Evolutionary conservation across 2,329 filamentous ascomycete genomes (phyloP).

Genomic region (Thelonectria discophora): DNA sequence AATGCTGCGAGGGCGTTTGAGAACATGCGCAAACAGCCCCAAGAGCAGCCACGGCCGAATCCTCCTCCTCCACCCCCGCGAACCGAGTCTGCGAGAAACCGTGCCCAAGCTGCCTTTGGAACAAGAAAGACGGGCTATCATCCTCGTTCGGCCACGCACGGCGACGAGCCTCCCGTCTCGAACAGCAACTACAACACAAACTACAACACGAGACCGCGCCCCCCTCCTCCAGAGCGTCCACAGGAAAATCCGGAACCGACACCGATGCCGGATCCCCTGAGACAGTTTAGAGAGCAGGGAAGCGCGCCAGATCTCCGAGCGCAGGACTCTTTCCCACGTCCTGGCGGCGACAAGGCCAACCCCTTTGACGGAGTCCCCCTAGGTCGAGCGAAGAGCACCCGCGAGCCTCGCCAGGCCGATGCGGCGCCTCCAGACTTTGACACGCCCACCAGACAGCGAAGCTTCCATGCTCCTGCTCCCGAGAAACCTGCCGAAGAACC

Average conservation of each 20-base stretch:
- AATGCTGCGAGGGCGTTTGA: constrained; percentile 55
- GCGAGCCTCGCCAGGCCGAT: constrained; percentile 46
- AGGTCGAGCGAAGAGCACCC: constrained; percentile 58
- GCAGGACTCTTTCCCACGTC: constrained; percentile 59
- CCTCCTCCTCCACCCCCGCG: constrained; percentile 54
- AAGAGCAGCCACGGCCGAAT: constrained; percentile 43
- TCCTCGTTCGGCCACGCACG: constrained; percentile 57
- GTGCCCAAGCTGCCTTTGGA: constrained; percentile 65
- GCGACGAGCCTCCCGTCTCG: constrained; percentile 62
- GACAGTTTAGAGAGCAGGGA: constrained; percentile 55
- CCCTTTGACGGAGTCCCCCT: constrained; percentile 60
- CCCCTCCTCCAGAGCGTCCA: constrained; percentile 34
- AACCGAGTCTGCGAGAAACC: constrained; percentile 62
- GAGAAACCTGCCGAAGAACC: constrained; percentile 28
- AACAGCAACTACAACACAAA: constrained; percentile 63
- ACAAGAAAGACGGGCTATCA: constrained; percentile 59
- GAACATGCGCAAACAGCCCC: constrained; percentile 51
- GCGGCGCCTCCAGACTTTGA: constrained; percentile 36
- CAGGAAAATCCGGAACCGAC: constrained; percentile 26
- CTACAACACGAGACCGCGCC: constrained; percentile 54
- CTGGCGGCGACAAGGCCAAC: constrained; percentile 67
- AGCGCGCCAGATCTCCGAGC: constrained; percentile 54
- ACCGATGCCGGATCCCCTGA: constrained; percentile 57
- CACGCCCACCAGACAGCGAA: constrained; percentile 42
- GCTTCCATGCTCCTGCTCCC: constrained; percentile 45